Evolutionary conservation across 495 filamentous ascomycete species (phyloP), one percentile per base, ranked within the genome.

Genomic region (Hypoxylon lienhwacheense): DNA sequence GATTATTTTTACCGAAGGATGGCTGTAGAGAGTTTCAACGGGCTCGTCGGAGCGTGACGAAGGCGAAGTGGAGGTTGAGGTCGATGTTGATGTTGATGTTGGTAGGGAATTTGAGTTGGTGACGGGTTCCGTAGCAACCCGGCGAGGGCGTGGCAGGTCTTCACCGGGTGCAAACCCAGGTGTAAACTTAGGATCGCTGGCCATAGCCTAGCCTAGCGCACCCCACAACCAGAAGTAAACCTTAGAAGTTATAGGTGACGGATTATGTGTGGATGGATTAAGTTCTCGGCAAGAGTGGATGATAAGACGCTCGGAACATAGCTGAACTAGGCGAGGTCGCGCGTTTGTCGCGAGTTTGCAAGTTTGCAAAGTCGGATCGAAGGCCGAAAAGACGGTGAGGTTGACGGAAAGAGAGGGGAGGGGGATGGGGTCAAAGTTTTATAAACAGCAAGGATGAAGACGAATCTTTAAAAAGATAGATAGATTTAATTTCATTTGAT

Each of bases 11-110:
- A 80, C 82, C 4, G 77, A 82, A 4, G 84, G 81, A 53, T 87
- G 82, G 53, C 74, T 82, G 63, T 83, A 93, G 20, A 93, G 76
- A 15, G 84, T 84, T 59, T 90, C 87, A 45, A 89, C 81, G 4
- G 80, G 22, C 19, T 67, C 59, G 37, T 60, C 50, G 25, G 69
- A 46, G 12, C 45, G 63, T 5, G 70, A 53, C 19, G 67, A 36
- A 43, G 28, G 10, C 11, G 40, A 28, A 15, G 24, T 15, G 21
- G 39, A 28, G 14, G 35, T 21, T 26, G 47, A 17, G 19, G 20
- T 40, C 7, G 47, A 33, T n/a, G 14, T 35, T 24, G 47, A 24
- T 32, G 47, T 28, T 26, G 63, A 36, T 39, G 35, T 25, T 7
- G 49, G 43, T 21, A 50, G 54, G 32, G 69, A 58, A 29, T 44